Evolutionary conservation across 495 filamentous ascomycete genomes (phyloP).

Genomic region (Parathielavia appendiculata): DNA sequence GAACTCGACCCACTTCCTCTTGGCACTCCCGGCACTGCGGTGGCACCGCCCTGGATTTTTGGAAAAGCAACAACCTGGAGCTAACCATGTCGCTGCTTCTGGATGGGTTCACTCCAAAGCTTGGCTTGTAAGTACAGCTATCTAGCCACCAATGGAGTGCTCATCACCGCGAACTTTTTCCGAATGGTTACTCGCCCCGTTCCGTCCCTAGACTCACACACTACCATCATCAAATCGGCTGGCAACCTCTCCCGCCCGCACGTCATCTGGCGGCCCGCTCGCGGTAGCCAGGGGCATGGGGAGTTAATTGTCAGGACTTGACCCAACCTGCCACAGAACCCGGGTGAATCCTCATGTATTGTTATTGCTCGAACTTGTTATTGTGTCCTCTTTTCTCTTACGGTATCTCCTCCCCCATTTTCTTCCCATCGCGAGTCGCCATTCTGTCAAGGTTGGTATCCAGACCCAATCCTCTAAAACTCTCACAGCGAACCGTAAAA

Average conservation of each 20-base stretch:
- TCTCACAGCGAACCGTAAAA: background rate
- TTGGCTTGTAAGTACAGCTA: background rate
- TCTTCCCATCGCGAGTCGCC: background rate
- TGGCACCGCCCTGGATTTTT: background rate
- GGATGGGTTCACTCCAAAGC: background rate
- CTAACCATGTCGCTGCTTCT: no score
- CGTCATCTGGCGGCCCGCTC: slow-evolving; percentile 5
- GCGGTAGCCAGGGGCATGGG: background rate
- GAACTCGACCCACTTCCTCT: background rate
- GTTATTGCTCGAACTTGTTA: background rate
- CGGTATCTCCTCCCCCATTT: background rate
- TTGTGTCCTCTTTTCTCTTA: background rate
- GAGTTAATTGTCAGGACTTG: background rate
- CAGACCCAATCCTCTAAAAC: background rate
- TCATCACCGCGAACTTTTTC: background rate
- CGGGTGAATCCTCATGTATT: no score
- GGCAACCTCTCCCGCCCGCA: background rate
- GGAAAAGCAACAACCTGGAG: no score
- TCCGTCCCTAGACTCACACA: background rate
- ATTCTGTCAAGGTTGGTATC: slow-evolving; percentile 7
- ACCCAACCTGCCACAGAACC: background rate
- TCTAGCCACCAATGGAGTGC: background rate
- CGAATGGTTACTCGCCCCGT: background rate
- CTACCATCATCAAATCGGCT: slow-evolving; percentile 15
- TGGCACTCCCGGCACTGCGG: no score